Conservation (phyloP, 441 rosid species). For the Corymbia citriodora region DNA sequence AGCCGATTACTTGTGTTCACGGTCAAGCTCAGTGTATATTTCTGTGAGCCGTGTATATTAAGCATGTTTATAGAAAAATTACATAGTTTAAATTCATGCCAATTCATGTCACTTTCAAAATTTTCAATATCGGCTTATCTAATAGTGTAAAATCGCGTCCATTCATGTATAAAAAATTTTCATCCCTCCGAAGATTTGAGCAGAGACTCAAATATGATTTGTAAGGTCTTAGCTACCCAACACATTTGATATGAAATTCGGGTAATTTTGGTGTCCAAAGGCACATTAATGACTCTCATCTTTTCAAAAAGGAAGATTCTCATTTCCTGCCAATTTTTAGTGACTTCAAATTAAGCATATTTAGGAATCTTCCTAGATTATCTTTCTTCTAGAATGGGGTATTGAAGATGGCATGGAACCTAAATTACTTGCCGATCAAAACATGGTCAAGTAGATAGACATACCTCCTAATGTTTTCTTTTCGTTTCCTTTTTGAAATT, state of each 20-base stretch:
- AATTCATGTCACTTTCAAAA: neutral
- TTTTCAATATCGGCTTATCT: neutral
- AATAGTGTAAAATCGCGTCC: neutral
- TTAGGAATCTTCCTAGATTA: neutral
- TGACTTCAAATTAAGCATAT: neutral
- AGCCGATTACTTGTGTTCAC: neutral
- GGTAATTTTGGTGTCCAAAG: too few relatives aligned
- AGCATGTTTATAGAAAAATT: neutral
- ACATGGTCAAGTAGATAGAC: neutral
- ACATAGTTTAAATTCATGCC: neutral
- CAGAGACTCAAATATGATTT: neutral
- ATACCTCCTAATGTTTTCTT: neutral
- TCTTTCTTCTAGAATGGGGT: neutral
- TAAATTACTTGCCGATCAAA: neutral
- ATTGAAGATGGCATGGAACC: neutral
- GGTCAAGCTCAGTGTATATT: neutral
- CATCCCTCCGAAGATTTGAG: accelerated
- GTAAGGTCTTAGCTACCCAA: neutral
- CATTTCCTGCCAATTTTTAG: neutral
- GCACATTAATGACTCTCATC: neutral
- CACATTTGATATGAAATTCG: accelerated
- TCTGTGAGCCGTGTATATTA: neutral
- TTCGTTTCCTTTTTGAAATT: neutral
- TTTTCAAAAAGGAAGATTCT: neutral
- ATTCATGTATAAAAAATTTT: neutral